phyloP scores from a whole-genome alignment of 2,329 filamentous ascomycete genomes.

The Fusarium chaquense region DNA sequence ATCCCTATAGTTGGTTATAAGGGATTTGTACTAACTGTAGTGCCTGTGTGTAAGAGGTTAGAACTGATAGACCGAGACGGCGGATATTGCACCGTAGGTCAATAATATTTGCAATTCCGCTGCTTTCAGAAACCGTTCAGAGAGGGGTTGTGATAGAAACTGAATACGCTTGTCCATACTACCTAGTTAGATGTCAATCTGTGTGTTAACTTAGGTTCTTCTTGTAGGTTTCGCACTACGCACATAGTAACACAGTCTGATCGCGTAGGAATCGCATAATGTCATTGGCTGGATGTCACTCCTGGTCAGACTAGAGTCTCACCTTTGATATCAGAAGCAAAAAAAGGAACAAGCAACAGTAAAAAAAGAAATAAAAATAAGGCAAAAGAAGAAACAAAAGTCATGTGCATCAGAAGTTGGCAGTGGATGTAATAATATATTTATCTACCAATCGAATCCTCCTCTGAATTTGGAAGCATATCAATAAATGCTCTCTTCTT shows the following conservation, averaged over 20 bases:
- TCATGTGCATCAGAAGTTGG: neutral
- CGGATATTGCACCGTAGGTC: neutral
- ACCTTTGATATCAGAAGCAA: neutral
- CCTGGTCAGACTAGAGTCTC: neutral
- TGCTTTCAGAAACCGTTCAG: neutral
- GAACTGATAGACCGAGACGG: neutral
- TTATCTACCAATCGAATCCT: neutral
- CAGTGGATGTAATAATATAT: neutral
- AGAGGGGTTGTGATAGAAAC: neutral
- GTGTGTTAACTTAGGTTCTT: neutral
- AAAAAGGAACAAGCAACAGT: neutral
- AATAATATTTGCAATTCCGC: neutral
- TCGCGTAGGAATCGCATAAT: neutral
- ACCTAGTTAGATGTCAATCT: neutral
- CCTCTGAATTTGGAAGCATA: neutral
- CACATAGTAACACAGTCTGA: neutral
- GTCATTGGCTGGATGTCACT: neutral
- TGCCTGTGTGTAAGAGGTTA: neutral
- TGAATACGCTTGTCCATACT: neutral
- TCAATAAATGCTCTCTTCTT: neutral
- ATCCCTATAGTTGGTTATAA: neutral
- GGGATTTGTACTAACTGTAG: neutral
- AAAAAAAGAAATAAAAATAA: neutral
- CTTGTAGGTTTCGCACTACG: neutral
- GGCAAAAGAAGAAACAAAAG: neutral